These are phyloP conservation scores for Geotrichum phurueaensis DNA, from an alignment of 1,139 yeast species.

Conservation along the genomic window DNA sequence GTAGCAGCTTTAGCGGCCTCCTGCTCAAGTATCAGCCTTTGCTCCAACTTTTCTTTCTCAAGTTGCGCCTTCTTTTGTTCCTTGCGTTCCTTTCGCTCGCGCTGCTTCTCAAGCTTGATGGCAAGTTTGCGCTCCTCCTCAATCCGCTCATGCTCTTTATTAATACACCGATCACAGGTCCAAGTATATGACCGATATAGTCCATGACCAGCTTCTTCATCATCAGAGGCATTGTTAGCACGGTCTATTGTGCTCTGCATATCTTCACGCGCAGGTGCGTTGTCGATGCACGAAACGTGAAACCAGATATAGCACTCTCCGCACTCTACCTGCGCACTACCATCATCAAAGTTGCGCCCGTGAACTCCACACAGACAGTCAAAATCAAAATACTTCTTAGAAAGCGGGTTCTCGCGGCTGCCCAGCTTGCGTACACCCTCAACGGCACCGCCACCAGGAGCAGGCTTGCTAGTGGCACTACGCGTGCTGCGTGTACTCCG, in stretches of 20 bases:
- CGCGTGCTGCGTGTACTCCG: slow-evolving; percentile 8
- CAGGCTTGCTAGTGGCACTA: slow-evolving; percentile 2
- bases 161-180: slow-evolving; percentile 9
- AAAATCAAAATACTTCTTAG: slow-evolving; percentile 33
- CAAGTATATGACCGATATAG: background rate
- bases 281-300: slow-evolving; percentile 36
- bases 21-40: background rate
- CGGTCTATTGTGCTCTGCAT: slow-evolving; percentile 4
- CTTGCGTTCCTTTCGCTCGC: slow-evolving; percentile 3
- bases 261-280: slow-evolving; percentile 5
- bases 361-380: slow-evolving; percentile 40
- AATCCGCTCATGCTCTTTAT: slow-evolving; percentile 11
- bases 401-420: slow-evolving; percentile 1
- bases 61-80: slow-evolving; percentile 6
- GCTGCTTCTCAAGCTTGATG: slow-evolving; percentile 1
- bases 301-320: slow-evolving; percentile 41
- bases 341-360: slow-evolving; percentile 40
- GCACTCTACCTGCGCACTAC: slow-evolving; percentile 36
- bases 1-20: background rate
- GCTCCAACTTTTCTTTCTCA: slow-evolving; percentile 1
- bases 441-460: background rate
- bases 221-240: background rate
- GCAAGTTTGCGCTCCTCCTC: slow-evolving; percentile 15
- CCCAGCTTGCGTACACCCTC: slow-evolving; percentile 8
- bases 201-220: background rate